Base-by-base conservation (phyloP, 148 eudicot species). In the Rhododendron vialii region DNA sequence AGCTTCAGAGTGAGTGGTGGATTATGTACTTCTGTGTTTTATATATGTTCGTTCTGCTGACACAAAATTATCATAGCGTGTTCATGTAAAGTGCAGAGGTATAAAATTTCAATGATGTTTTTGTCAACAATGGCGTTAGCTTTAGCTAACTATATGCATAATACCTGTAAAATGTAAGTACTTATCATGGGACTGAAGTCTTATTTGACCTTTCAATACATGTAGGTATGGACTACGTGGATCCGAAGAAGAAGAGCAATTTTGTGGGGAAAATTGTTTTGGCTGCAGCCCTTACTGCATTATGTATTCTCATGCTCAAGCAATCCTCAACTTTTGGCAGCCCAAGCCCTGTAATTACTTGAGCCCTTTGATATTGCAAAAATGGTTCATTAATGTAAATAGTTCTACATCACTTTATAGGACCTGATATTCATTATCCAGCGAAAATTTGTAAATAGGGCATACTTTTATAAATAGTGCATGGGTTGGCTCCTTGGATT, bases 261-360 rank as follows among this genome's bases (percentile, higher is more conserved):
- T 36, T 6, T 36, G 43, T 75, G 59, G 78, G 45, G 43, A 74
- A 74, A 74, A 33, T 74, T 35, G 22, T 74, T 35, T 74, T 33
- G 43, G 78, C 24, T 15, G 78, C 43, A 15, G 22, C 78, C 78
- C 45, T 74, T 74, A 35, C 43, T 14, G 78, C 78, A 74, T 33
- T 74, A 33, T 74, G 78, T 9, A 74, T 74, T 74, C 78, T 74
- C 43, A 74, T 74, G 78, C 78, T 74, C n/a, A 74, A 74, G 43
- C 78, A 35, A 74, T 74, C 78, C 24, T 35, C 78, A 33, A 74
- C 43, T 33, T 74, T 74, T 74, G 17, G 43, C 43, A 35, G 43
- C 24, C 43, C 78, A 74, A 74, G 78, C 38, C 43, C 43, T 12
- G 43, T 74, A 74, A 35, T 12, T 74, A 33, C 78, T 35, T 74